A percentile compares a stretch with the other conserved stretches of the same genome.
Conservation (phyloP, 306 rosid species). For the Alnus rubra region DNA sequence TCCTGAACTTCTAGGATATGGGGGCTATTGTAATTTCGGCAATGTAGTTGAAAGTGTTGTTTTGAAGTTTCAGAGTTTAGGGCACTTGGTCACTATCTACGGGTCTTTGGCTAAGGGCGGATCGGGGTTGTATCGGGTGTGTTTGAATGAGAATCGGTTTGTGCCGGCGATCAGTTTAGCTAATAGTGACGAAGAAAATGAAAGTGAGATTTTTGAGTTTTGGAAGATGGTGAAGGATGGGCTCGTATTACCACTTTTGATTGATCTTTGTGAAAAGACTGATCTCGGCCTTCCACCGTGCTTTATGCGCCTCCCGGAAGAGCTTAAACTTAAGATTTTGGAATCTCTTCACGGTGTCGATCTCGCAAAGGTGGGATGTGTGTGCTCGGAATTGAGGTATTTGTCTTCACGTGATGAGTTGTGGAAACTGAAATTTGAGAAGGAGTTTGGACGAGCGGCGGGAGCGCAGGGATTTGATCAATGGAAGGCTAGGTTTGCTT, state of each 20-base stretch:
- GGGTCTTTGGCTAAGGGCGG: conserved; percentile 52
- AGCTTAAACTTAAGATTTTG: conserved; percentile 63
- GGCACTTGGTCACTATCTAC: conserved; percentile 57
- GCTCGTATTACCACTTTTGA: conserved; percentile 70
- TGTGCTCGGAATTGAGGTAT: conserved; percentile 50
- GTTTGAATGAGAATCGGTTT: conserved; percentile 50
- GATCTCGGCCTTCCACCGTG: conserved; percentile 64
- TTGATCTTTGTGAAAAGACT: conserved; percentile 68
- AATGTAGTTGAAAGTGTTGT: conserved; percentile 30
- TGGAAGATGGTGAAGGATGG: conserved; percentile 82
- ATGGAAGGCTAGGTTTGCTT: conserved; percentile 45
- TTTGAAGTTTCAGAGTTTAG: conserved; percentile 63
- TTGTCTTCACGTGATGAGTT: conserved; percentile 48
- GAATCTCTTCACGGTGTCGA: conserved; percentile 61
- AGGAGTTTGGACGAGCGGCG: conserved; percentile 36
- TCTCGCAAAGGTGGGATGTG: conserved; percentile 53
- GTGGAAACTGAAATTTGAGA: conserved; percentile 61
- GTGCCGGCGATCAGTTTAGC: conserved; percentile 36
- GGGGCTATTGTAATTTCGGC: conserved; percentile 1
- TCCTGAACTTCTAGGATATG: conserved; percentile 49
- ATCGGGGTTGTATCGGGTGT: conserved; percentile 39
- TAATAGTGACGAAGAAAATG: conserved; percentile 28
- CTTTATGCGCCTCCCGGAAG: conserved; percentile 68
- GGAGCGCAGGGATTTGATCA: not conserved
- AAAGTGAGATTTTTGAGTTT: conserved; percentile 48